A percentile compares a stretch with the other conserved stretches of the same genome.
Evolutionary conservation across 139 green algal species (phyloP).

Genomic region (Micractinium sp.): DNA sequence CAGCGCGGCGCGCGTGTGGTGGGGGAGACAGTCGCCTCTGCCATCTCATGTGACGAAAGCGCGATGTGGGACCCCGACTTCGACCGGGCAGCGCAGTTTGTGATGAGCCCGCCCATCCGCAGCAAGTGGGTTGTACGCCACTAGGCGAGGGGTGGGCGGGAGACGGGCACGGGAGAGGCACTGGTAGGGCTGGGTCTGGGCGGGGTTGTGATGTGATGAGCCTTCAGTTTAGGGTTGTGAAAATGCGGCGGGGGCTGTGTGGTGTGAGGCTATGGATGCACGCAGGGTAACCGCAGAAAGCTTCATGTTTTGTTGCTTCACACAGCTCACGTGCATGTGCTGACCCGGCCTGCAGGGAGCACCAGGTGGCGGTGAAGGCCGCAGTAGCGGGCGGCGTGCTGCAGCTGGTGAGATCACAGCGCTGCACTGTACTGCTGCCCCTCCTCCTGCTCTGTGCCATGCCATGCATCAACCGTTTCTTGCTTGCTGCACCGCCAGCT

Average conservation of each 20-base stretch:
- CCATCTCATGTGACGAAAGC: constrained; percentile 80
- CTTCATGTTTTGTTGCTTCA: too few species aligned
- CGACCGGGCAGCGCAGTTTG: constrained; percentile 74
- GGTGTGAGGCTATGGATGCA: too few species aligned
- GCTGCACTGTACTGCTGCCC: too few species aligned
- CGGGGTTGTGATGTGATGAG: too few species aligned
- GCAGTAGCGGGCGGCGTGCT: constrained; percentile 57
- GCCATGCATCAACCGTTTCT: too few species aligned
- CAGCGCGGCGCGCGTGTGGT: constrained; percentile 66
- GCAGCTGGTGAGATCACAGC: constrained; percentile 55
- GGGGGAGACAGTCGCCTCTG: constrained; percentile 86
- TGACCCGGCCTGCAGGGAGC: constrained; percentile 17
- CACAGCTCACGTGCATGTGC: too few species aligned
- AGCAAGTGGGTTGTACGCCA: not conserved
- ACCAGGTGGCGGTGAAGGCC: constrained; percentile 44
- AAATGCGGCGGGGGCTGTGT: too few species aligned
- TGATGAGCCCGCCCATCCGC: constrained; percentile 96
- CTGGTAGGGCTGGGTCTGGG: too few species aligned
- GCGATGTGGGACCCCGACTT: constrained; percentile 84
- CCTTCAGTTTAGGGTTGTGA: too few species aligned
- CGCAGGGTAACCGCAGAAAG: too few species aligned
- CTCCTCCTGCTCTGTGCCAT: too few species aligned
- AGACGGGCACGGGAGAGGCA: not conserved
- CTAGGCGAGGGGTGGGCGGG: not conserved
- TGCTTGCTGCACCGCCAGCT: too few species aligned